These are phyloP conservation scores for Ogataea neopini DNA, from an alignment of 805 yeast species.

Conservation along the genomic window DNA sequence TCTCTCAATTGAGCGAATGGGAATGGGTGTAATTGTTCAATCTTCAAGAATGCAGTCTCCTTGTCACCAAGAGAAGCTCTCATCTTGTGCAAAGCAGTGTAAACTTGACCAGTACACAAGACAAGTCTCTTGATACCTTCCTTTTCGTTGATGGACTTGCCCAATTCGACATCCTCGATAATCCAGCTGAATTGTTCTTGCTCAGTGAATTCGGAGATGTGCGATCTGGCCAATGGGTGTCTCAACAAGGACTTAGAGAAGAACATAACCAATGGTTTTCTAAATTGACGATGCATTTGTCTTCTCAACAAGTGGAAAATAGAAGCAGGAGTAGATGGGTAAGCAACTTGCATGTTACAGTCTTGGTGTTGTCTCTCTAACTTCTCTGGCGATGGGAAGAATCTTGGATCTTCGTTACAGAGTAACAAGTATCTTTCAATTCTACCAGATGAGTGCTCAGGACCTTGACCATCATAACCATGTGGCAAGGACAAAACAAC, in stretches of 20 bases:
- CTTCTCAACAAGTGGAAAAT: conserved; percentile 96
- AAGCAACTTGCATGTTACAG: conserved; percentile 95
- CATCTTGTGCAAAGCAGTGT: conserved; percentile 85
- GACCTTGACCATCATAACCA: conserved; percentile 99
- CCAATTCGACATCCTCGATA: conserved; percentile 88
- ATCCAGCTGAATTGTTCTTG: conserved; percentile 95
- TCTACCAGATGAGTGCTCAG: conserved; percentile 98
- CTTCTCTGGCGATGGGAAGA: conserved; percentile 86
- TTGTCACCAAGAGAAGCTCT: conserved; percentile 76
- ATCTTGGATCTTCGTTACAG: conserved; percentile 94
- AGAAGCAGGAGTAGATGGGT: conserved; percentile 97
- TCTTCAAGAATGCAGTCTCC: conserved; percentile 81
- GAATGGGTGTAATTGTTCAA: conserved; percentile 98
- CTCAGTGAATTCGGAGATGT: conserved; percentile 79
- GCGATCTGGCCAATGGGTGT: conserved; percentile 95
- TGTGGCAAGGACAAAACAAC: conserved; percentile 93
- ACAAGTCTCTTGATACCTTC: conserved; percentile 87
- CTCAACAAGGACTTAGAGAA: conserved; percentile 94
- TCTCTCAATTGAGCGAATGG: conserved; percentile 94
- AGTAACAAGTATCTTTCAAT: conserved; percentile 94
- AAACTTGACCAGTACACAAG: conserved; percentile 90
- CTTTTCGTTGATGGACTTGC: conserved; percentile 71
- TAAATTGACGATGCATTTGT: conserved; percentile 99
- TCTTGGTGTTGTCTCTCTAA: conserved; percentile 98
- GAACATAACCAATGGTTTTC: conserved; percentile 83